Conservation (phyloP, 2,329 filamentous ascomycete genomes). For the Cercospora sesami region DNA sequence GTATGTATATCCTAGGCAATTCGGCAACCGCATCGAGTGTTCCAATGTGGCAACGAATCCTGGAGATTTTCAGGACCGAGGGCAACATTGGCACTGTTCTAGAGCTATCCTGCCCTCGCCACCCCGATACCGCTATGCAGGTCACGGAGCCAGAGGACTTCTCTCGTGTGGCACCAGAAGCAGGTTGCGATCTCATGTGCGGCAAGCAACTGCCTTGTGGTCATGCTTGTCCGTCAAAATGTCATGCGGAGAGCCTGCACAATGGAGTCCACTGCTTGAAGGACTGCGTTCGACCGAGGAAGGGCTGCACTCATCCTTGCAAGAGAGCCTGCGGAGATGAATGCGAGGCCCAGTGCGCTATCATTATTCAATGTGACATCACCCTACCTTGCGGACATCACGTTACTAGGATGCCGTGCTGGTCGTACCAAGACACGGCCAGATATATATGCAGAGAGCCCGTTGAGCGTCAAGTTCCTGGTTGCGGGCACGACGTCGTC, state of each 20-base stretch:
- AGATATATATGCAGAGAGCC: constrained; percentile 51
- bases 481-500: constrained; percentile 56
- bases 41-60: not conserved
- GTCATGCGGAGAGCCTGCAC: constrained; percentile 49
- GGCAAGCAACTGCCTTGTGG: constrained; percentile 47
- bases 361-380: constrained; percentile 34
- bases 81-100: constrained; percentile 54
- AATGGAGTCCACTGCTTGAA: constrained; percentile 45
- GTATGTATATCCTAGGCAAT: constrained; percentile 59
- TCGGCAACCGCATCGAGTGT: constrained; percentile 46
- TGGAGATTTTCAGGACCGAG: constrained; percentile 45
- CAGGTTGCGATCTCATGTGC: constrained; percentile 59
- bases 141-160: constrained; percentile 62
- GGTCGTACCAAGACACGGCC: constrained; percentile 43
- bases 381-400: constrained; percentile 37
- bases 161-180: constrained; percentile 57
- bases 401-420: constrained; percentile 31
- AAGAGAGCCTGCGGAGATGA: constrained; percentile 44
- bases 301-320: constrained; percentile 48
- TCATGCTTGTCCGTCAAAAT: constrained; percentile 48
- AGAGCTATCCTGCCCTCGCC: constrained; percentile 61
- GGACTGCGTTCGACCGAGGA: constrained; percentile 41
- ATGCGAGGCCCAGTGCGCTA: constrained; percentile 43
- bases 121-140: constrained; percentile 53
- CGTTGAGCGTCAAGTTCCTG: constrained; percentile 53